A percentile compares a stretch with the other conserved stretches of the same genome.
phyloP scores from a whole-genome alignment of 1,139 yeast species.

The Sugiyamaella castrensis region DNA sequence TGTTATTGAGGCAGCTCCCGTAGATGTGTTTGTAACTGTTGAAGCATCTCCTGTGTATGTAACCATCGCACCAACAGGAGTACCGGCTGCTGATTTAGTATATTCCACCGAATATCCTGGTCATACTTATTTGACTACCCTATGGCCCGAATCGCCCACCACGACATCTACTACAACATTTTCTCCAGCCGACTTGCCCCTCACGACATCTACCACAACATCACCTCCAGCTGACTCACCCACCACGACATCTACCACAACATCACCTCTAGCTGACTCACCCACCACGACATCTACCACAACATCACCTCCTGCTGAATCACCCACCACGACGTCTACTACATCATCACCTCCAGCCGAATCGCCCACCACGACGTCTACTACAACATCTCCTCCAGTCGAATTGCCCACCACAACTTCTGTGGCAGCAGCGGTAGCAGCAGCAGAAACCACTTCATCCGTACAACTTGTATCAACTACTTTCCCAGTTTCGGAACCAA shows the following conservation, averaged over 20 bases:
- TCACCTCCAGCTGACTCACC: conserved; percentile 6
- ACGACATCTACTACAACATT: conserved; percentile 11
- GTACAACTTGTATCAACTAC: conserved; percentile 7
- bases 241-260: conserved; percentile 10
- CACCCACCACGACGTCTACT: conserved; percentile 8
- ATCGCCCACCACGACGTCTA: background rate
- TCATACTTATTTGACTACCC: conserved; percentile 10
- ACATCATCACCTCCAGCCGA: conserved; percentile 7
- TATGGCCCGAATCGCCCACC: conserved; percentile 15
- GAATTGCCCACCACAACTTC: conserved; percentile 19
- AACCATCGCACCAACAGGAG: conserved; percentile 21
- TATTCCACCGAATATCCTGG: conserved; percentile 12
- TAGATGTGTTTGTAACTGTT: conserved; percentile 21
- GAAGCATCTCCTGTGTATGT: conserved; percentile 24
- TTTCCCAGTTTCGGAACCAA: conserved; percentile 8
- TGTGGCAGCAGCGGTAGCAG: conserved; percentile 18
- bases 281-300: conserved; percentile 7
- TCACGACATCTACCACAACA: conserved; percentile 15
- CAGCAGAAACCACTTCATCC: too few relatives aligned
- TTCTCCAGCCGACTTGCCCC: too few relatives aligned
- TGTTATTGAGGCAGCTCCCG: conserved; percentile 14
- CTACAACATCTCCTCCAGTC: conserved; percentile 8
- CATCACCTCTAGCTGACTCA: conserved; percentile 11
- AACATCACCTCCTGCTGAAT: conserved; percentile 2
- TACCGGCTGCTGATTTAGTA: conserved; percentile 15